Evolutionary conservation across 805 yeast species (phyloP), one percentile per base, ranked within the genome.

Genomic region (Zygosaccharomyces rouxii): DNA sequence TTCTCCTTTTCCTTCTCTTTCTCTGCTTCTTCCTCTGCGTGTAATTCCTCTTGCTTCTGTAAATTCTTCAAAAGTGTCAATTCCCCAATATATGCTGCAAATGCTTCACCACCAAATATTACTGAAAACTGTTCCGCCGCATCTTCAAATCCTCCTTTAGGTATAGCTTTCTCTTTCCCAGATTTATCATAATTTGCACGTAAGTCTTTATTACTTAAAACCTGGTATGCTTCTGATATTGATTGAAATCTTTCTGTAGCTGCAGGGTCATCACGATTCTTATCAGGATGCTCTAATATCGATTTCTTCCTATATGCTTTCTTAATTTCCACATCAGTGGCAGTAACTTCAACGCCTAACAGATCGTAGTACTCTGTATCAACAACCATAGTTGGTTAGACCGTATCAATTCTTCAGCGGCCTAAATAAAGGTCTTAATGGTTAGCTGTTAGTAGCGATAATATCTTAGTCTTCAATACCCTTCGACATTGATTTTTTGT

Each of bases 71-170:
- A 67, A 64, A 90, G 73, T 25, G 89, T 79, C 52, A 89, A 70
- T 64, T 94, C 96, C 4, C 99, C 99, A 58, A 92, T 87, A 76
- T 89, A 84, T 42, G 84, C 83, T 29, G 74, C 77, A 67, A 90
- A 89, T 1, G 94, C 95, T 48, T 86, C 95, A 42, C 97, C 97
- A 39, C 97, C 97, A 67, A 89, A 83, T 50, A 84, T 83, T 71
- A 76, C 76, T 3, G 83, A 74, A 63, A 83, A 84, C 57, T 82
- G 81, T 60, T 83, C 89, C 37, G 79, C 73, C 2, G 92, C 86
- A 63, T 85, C 92, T 54, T 81, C 88, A 58, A 83, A 83, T 3
- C 88, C 89, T 53, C 83, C 86, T 44, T 72, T 73, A 1, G 86
- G 85, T 26, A 83, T 78, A 13, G 85, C 83, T 53, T 79, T 81